phyloP scores from a whole-genome alignment of 2,329 filamentous ascomycete species.

The Botryotinia calthae region DNA sequence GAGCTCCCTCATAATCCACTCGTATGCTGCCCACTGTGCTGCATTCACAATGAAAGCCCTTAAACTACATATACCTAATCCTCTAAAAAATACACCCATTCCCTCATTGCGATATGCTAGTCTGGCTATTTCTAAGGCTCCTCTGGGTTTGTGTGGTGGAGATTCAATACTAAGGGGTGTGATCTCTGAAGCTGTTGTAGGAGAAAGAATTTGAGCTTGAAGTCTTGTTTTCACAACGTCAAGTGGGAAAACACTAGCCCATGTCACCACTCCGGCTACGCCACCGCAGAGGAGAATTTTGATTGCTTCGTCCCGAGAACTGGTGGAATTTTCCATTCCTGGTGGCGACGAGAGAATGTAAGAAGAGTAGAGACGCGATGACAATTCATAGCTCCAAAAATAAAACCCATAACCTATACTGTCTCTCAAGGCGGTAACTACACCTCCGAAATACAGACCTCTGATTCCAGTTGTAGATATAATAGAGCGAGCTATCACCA shows the following conservation, averaged over 20 bases:
- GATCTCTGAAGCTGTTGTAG: conserved; percentile 24
- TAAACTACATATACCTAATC: conserved; percentile 76
- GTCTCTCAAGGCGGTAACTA: conserved; percentile 78
- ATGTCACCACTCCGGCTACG: conserved; percentile 81
- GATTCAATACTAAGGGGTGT: conserved; percentile 40
- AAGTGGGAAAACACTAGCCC: conserved; percentile 86
- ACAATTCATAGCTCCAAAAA: conserved; percentile 88
- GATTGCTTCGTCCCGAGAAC: conserved; percentile 47
- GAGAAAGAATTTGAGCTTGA: conserved; percentile 62
- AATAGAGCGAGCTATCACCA: conserved; percentile 60
- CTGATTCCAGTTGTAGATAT: conserved; percentile 56
- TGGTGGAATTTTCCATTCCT: conserved; percentile 29
- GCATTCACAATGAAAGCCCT: conserved; percentile 92
- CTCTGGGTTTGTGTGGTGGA: conserved; percentile 38
- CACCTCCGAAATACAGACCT: conserved; percentile 79
- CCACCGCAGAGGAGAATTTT: conserved; percentile 81
- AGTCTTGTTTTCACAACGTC: conserved; percentile 91
- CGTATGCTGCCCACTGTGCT: conserved; percentile 88
- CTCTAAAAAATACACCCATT: conserved; percentile 64
- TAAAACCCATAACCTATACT: conserved; percentile 96
- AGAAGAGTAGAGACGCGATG: conserved; percentile 48
- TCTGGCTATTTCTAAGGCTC: conserved; percentile 62
- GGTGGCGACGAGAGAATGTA: conserved; percentile 39
- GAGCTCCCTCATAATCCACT: conserved; percentile 73
- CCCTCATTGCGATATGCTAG: conserved; percentile 66